phyloP scores from a whole-genome alignment of 305 asterid genomes.

The Rubia balearica region DNA sequence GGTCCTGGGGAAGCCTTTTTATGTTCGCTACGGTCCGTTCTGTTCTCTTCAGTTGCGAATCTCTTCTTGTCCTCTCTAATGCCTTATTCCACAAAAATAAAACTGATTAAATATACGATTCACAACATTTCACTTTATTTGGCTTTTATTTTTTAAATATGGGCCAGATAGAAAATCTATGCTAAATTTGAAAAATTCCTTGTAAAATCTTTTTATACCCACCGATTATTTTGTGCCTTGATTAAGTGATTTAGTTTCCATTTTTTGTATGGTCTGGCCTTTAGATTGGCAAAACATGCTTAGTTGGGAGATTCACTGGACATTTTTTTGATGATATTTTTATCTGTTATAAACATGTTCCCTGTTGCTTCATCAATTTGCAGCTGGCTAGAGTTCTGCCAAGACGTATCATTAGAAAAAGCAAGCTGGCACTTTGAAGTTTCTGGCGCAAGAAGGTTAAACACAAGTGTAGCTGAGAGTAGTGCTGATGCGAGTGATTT shows the following conservation, averaged over 20 bases:
- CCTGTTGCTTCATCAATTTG: conserved; percentile 19
- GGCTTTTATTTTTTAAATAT: not conserved
- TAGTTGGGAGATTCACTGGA: not conserved
- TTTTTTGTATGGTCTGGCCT: not conserved
- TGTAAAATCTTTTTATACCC: too few species aligned
- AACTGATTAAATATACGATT: not conserved
- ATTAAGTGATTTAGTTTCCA: not conserved
- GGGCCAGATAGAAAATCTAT: not conserved
- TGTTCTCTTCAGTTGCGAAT: conserved; percentile 9
- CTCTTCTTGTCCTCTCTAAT: not conserved
- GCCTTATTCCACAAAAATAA: not conserved
- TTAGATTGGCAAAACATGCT: too few species aligned
- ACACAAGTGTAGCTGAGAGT: conserved; percentile 23
- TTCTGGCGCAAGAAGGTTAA: conserved; percentile 25
- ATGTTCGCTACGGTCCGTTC: conserved; percentile 53
- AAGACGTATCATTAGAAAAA: conserved; percentile 71
- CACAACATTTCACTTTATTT: not conserved
- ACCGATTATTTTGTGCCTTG: not conserved
- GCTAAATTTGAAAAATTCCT: not conserved
- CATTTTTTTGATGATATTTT: not conserved
- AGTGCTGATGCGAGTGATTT: conserved; percentile 22
- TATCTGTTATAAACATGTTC: conserved; percentile 1
- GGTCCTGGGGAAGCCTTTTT: conserved; percentile 46
- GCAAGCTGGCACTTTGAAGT: conserved; percentile 64
- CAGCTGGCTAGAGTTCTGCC: conserved; percentile 83